Evolutionary conservation across 2,329 filamentous ascomycete genomes (phyloP), one percentile per base, ranked within the genome.

Genomic region (Fusarium torulosum): DNA sequence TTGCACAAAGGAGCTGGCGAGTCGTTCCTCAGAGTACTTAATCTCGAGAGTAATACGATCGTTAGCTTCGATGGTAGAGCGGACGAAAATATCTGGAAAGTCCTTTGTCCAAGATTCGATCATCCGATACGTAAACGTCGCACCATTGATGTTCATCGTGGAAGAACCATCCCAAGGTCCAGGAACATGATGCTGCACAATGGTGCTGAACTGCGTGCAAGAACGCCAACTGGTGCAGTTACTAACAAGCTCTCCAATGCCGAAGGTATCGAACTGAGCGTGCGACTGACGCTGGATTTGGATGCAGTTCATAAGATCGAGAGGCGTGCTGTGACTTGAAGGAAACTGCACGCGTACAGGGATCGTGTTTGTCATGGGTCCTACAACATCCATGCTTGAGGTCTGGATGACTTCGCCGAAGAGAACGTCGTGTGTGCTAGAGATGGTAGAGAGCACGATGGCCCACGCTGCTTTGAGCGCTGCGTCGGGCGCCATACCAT

Each of bases 391-490:
- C 0, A 78, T 75, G 2, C 84, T 77, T 4, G 75, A 73, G 1
- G 83, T 83, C 13, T 83, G 81, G 15, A 86, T 77, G 4, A 84
- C 75, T 68, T 87, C 83, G 9, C 86, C 87, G 56, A 88, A 88
- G 5, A 88, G 79, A 8, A 89, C 80, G 41, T 89, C 86, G 7
- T 80, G 75, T 0, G 74, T 77, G 0, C 79, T 81, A 0, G 84
- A 82, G 11, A 87, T 74, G 23, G 80, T 83, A 0, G 84, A 83
- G 8, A 89, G 79, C 0, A 85, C 81, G 60, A 85, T 81, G 1
- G 85, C 83, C 86, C 87, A 89, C 0, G 86, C 86, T 0, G 85
- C 82, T 72, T 87, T 87, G 33, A 88, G 77, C 4, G 88, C 80
- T 0, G 84, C 82, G 59, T 85, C 83, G 37, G 85, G 84, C 0